Conservation (phyloP, 495 filamentous ascomycete genomes). For the Penicillium canescens region DNA sequence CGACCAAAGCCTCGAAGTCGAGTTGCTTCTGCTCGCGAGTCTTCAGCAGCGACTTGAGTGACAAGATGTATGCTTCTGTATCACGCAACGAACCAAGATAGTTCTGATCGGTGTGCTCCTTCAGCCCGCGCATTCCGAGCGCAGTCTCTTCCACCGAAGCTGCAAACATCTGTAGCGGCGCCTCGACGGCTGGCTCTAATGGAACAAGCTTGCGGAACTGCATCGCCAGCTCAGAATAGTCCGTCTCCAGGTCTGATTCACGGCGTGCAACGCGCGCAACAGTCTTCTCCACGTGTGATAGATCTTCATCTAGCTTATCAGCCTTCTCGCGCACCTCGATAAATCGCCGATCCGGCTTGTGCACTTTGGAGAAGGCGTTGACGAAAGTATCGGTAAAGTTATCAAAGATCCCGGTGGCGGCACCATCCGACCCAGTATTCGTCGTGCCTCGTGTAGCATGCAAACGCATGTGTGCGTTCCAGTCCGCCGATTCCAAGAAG, state of each 20-base stretch:
- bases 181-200: constrained; percentile 86
- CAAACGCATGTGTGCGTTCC: constrained; percentile 91
- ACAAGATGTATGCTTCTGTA: constrained; percentile 87
- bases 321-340: constrained; percentile 91
- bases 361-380: constrained; percentile 94
- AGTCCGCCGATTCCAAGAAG: constrained; percentile 90
- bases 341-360: constrained; percentile 93
- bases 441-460: constrained; percentile 62
- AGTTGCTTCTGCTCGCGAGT: constrained; percentile 96
- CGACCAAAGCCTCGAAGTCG: constrained; percentile 92
- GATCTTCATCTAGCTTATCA: constrained; percentile 92
- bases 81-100: constrained; percentile 89
- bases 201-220: constrained; percentile 91
- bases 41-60: constrained; percentile 84
- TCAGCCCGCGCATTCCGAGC: constrained; percentile 69
- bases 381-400: constrained; percentile 94
- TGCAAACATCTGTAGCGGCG: constrained; percentile 78
- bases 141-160: constrained; percentile 81
- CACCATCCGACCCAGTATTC: constrained; percentile 51
- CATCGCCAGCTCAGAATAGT: constrained; percentile 84
- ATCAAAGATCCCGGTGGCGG: constrained; percentile 75
- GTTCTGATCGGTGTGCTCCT: constrained; percentile 93
- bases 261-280: constrained; percentile 85
- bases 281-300: constrained; percentile 90
- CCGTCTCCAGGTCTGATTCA: constrained; percentile 83